Conservation (phyloP, 768 basidiomycete species). For the Leccinellum rugosiceps region DNA sequence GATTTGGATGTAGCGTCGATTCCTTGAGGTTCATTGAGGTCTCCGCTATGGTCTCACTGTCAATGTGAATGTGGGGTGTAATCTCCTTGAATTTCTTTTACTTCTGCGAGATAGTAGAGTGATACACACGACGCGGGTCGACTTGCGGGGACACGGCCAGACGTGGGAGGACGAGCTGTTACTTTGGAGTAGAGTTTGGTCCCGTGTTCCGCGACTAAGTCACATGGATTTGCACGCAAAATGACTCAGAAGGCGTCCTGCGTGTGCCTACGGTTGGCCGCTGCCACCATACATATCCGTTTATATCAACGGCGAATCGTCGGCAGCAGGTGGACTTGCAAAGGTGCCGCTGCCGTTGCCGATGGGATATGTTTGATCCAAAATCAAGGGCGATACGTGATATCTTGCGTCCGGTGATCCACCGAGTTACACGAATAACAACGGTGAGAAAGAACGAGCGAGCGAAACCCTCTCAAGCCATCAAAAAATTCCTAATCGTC, state of each 20-base stretch:
- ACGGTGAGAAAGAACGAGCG: too few species aligned
- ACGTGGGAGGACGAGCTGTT: not conserved
- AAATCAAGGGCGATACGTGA: not conserved
- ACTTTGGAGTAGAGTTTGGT: not conserved
- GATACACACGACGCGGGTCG: not conserved
- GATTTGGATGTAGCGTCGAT: not conserved
- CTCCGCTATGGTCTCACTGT: not conserved
- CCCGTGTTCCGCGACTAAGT: not conserved
- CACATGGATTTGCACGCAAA: not conserved
- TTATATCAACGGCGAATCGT: not conserved
- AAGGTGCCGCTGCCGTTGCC: not conserved
- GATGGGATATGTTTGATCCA: not conserved
- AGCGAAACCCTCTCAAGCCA: not conserved
- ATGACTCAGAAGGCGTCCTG: not conserved
- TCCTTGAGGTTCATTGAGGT: not conserved
- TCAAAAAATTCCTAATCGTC: slow-evolving; percentile 12
- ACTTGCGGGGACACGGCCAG: not conserved
- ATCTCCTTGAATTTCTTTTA: not conserved
- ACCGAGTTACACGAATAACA: not conserved
- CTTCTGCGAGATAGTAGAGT: not conserved
- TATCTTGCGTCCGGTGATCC: not conserved
- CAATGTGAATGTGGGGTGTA: too few species aligned
- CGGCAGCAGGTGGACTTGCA: not conserved
- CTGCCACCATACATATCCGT: not conserved
- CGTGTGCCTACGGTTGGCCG: not conserved